These are phyloP conservation scores for Moesziomyces antarcticus DNA, from an alignment of 1,284 basidiomycete species.

Conservation along the genomic window DNA sequence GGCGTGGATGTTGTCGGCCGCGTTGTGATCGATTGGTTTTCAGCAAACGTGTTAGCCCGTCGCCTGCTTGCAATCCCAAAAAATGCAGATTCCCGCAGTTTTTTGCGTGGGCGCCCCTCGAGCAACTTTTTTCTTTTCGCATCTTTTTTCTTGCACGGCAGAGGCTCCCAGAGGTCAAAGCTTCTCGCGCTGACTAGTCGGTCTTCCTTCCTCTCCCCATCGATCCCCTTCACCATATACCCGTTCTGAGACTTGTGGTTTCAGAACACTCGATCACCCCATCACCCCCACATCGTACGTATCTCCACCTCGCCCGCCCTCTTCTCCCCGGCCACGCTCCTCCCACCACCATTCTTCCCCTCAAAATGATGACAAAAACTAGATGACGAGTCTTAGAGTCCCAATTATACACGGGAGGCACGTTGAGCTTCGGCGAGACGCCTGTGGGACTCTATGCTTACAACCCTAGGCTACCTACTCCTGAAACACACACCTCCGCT, in stretches of 20 bases:
- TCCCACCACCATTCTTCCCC: background rate
- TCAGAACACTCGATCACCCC: constrained; percentile 45
- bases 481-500: constrained; percentile 26
- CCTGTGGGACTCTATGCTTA: constrained; percentile 53
- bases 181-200: background rate
- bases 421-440: constrained; percentile 35
- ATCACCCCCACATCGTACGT: constrained; percentile 21
- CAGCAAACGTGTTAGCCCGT: too few relatives aligned
- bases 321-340: background rate
- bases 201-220: constrained; percentile 32
- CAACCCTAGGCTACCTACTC: constrained; percentile 63
- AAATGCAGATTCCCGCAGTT: constrained; percentile 22
- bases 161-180: background rate
- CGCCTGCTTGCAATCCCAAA: background rate
- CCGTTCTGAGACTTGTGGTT: constrained; percentile 43
- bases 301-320: background rate
- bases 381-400: constrained; percentile 65
- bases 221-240: constrained; percentile 41
- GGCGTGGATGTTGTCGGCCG: background rate
- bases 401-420: constrained; percentile 42
- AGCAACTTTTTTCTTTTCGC: too few relatives aligned
- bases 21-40: too few relatives aligned
- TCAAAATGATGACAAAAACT: constrained; percentile 54
- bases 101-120: constrained; percentile 2
- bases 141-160: too few relatives aligned